A percentile compares a stretch with the other conserved stretches of the same genome.
Evolutionary conservation across 2,329 filamentous ascomycete genomes (phyloP).

Genomic region (Trichoderma semiorbis): DNA sequence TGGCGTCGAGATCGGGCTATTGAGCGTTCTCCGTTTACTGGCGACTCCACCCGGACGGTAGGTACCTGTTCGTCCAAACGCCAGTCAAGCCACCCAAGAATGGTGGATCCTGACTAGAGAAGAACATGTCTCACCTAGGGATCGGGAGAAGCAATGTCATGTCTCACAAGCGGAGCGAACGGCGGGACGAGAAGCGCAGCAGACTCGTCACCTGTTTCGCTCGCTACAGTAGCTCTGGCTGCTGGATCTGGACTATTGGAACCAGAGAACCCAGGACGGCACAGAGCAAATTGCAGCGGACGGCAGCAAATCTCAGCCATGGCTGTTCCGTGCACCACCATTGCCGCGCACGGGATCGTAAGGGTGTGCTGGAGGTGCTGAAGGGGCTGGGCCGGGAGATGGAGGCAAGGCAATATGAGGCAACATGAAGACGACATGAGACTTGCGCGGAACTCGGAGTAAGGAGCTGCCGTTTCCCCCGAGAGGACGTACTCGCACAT

Average conservation of each 20-base stretch:
- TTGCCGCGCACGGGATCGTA: background rate
- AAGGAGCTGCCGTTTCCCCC: background rate
- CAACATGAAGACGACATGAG: background rate
- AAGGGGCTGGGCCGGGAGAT: background rate
- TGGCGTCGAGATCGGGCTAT: slow-evolving; percentile 14
- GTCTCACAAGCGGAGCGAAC: slow-evolving; percentile 12
- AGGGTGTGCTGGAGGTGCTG: background rate
- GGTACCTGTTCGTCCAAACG: slow-evolving; percentile 5
- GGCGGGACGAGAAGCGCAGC: background rate
- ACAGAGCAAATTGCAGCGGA: background rate
- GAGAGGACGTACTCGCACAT: background rate
- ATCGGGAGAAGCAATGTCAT: slow-evolving; percentile 14
- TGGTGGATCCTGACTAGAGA: slow-evolving; percentile 8
- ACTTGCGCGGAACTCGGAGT: background rate
- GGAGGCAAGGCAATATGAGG: background rate
- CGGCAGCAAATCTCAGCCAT: background rate
- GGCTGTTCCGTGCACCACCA: background rate
- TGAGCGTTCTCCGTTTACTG: background rate
- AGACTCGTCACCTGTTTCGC: background rate
- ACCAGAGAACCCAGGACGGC: background rate
- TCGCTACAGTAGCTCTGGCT: background rate
- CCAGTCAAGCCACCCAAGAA: slow-evolving; percentile 6
- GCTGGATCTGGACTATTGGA: background rate
- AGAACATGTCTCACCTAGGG: slow-evolving; percentile 13
- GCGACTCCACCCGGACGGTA: background rate